Evolutionary conservation across 2,329 filamentous ascomycete genomes (phyloP), one percentile per base, ranked within the genome.

Genomic region (Alternaria metachromatica): DNA sequence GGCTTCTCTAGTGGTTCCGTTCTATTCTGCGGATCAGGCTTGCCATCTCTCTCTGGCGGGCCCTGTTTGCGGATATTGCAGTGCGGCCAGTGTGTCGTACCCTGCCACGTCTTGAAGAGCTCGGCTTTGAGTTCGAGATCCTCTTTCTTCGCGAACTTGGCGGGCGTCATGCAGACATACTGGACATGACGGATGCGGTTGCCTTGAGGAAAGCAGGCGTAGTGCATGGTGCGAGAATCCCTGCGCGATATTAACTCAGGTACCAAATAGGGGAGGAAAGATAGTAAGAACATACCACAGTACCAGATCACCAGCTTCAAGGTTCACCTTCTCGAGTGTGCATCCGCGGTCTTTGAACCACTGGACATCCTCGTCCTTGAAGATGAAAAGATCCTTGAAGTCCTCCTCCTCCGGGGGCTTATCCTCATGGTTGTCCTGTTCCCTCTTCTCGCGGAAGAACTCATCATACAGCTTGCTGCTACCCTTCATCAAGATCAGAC

Each of bases 401-500:
- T 76, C 72, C 15, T 58, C 58, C 1, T 63, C 64, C 55, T 58
- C 41, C 5, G 67, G 68, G 2, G 67, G 65, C 56, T 67, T 66
- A 11, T 67, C 66, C 26, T 69, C 65, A 11, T 71, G 68, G 12
- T 65, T 46, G 13, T 56, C 58, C 7, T 60, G 51, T 8, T 67
- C 67, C 28, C 59, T 49, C 55, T 55, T 59, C 50, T 69, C 67
- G 11, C 37, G 26, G 68, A 84, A 85, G 77, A 84, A 85, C 64
- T 83, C 75, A 48, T 84, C 78, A 49, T 78, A 80, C 1, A 84
- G 73, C 46, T 80, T 80, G 9, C 76, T 67, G 6, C 79, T 81
- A 5, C 83, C 83, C 28, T 81, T 80, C 76, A 84, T 81, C 6
- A 84, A 66, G 37, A 85, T 78, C 9, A 86, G 66, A 2, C 83